Base-by-base conservation (phyloP, 305 asterid genomes). In the Petunia hybrid region DNA sequence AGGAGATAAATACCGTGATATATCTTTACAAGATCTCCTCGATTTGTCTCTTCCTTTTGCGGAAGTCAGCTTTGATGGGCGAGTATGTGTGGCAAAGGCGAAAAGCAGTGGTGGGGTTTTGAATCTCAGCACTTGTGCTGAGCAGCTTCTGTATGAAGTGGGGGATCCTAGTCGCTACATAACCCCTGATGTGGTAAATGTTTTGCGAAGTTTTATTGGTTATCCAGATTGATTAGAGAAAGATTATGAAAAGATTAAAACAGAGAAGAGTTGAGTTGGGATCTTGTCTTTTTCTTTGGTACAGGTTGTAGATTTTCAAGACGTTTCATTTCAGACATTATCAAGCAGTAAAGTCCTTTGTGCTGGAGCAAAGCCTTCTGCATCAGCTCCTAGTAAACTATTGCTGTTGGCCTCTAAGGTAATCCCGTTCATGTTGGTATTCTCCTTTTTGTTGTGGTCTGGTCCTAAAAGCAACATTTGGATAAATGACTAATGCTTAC, bases 101-200 rank as follows among this genome's bases (percentile, higher is more conserved):
- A 93, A 96, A 85, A 91, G 91, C 84, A 90, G 91, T 66, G 93
- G 94, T 46, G 98, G 98, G 80, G 84, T 92, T 78, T 86, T 96
- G 38, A 88, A 91, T 81, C 85, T 83, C 70, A 88, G 85, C 91
- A 96, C 98, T 75, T 96, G 99, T 59, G 92, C 97, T 4, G 87
- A 96, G 85, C 99, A 96, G 87, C 98, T 96, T 86, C 98, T 96
- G n/a, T 94, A 96, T 85, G 99, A 96, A 89, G 85, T 96, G 80
- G 98, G 98, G 84, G 94, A 94, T 89, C 98, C 99, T 80, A 84
- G 98, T 85, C 88, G 92, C 60, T 96, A 94, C 88, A 87, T 91
- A 78, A 96, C 98, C 62, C 99, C 99, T 12, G 98, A 96, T 84
- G 97, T 94, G 92, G 99, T 94, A 87, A 80, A 84, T 82, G 78